phyloP scores from a whole-genome alignment of 768 basidiomycete species.

The Suillus variegatus region DNA sequence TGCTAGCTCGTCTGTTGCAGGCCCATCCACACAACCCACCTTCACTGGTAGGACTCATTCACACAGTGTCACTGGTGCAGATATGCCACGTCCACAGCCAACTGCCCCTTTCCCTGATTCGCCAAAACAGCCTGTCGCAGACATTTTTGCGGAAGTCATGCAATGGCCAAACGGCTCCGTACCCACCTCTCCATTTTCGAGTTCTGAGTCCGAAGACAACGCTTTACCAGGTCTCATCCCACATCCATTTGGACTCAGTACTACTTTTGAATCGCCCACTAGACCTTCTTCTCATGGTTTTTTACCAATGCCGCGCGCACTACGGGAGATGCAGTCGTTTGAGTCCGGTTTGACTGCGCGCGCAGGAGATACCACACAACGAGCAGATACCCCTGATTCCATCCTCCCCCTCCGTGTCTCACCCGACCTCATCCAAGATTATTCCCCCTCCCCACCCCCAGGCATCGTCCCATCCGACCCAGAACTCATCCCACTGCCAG shows the following conservation, averaged over 20 bases:
- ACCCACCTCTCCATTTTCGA: conserved; percentile 40
- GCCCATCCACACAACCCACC: conserved; percentile 29
- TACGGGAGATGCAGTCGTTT: conserved; percentile 89
- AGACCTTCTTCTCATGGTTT: conserved; percentile 44
- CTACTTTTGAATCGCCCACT: conserved; percentile 61
- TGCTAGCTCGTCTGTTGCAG: conserved; percentile 32
- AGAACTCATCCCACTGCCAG: conserved; percentile 39
- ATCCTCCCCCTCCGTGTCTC: neutral
- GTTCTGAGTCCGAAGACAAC: conserved; percentile 20
- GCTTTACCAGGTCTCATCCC: conserved; percentile 31
- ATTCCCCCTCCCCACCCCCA: conserved; percentile 20
- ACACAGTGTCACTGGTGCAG: conserved; percentile 75
- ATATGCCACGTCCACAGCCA: conserved; percentile 48
- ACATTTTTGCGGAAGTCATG: conserved; percentile 70
- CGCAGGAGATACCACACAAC: conserved; percentile 41
- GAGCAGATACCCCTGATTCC: conserved; percentile 13
- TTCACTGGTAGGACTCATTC: conserved; percentile 66
- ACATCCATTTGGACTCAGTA: conserved; percentile 65
- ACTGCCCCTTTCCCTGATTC: conserved; percentile 27
- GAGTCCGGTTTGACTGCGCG: conserved; percentile 80
- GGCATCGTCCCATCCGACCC: conserved; percentile 29
- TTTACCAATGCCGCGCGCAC: conserved; percentile 48
- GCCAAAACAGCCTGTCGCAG: conserved; percentile 35
- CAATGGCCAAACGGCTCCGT: conserved; percentile 47
- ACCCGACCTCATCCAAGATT: neutral